A percentile compares a stretch with the other conserved stretches of the same genome.
Evolutionary conservation across 139 green algal genomes (phyloP).

Genomic region (Closterium sp.): DNA sequence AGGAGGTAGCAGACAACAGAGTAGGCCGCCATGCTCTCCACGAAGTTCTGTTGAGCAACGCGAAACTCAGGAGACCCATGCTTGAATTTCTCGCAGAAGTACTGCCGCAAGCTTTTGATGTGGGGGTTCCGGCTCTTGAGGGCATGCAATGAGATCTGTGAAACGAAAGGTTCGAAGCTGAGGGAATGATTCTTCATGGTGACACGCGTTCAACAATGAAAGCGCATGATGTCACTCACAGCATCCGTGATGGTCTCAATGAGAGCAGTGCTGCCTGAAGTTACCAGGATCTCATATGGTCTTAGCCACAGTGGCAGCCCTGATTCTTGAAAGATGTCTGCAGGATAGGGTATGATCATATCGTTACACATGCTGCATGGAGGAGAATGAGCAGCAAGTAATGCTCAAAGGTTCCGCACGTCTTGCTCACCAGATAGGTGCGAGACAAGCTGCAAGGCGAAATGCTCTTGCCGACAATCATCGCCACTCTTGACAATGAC

Average conservation of each 20-base stretch:
- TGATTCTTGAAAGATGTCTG: constrained; percentile 80
- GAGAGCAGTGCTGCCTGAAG: constrained; percentile 82
- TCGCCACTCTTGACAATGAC: constrained; percentile 98
- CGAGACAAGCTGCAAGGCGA: constrained; percentile 91
- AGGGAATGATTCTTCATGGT: too few species aligned
- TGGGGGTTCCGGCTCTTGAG: constrained; percentile 74
- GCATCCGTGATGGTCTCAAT: constrained; percentile 95
- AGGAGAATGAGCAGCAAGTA: neutral
- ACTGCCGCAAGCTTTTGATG: constrained; percentile 65
- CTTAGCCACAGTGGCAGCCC: constrained; percentile 84
- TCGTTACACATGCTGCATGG: neutral
- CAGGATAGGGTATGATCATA: neutral
- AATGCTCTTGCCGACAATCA: constrained; percentile 95
- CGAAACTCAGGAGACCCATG: constrained; percentile 51
- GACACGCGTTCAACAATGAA: too few species aligned
- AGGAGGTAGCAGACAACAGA: constrained; percentile 80
- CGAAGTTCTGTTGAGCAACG: constrained; percentile 75
- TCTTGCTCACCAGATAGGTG: constrained; percentile 61
- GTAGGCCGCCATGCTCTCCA: constrained; percentile 87
- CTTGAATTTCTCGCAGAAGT: constrained; percentile 75
- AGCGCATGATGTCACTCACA: constrained; percentile 7
- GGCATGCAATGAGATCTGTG: constrained; percentile 84
- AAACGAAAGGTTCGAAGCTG: too few species aligned
- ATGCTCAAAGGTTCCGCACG: neutral
- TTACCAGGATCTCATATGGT: constrained; percentile 91